Percentiles rank a stretch among this genome's conserved stretches.
Conservation (phyloP, 2,329 filamentous ascomycete species). For the Apiospora malaysiana region DNA sequence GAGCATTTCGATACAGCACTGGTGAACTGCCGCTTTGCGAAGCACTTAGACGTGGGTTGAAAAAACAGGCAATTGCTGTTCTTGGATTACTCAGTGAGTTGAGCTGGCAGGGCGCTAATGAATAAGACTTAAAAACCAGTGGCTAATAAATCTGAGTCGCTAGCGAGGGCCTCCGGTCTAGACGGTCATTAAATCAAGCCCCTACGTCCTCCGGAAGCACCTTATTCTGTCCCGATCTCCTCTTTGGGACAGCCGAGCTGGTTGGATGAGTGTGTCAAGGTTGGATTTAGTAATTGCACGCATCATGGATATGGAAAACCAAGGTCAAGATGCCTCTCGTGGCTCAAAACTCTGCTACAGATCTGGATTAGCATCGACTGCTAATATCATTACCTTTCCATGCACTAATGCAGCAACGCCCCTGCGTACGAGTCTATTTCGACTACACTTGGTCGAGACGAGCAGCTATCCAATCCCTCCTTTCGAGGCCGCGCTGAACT, state of each 20-base stretch:
- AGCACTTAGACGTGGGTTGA: too few species aligned
- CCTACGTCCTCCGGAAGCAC: neutral
- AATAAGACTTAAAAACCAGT: neutral
- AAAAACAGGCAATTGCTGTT: too few species aligned
- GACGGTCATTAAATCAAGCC: neutral
- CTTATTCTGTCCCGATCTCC: neutral
- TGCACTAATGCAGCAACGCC: neutral
- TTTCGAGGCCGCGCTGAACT: neutral
- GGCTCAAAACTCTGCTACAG: neutral
- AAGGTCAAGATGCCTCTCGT: neutral
- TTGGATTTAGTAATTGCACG: constrained; percentile 2
- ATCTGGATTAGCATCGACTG: neutral
- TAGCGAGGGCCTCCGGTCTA: neutral
- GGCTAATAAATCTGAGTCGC: neutral
- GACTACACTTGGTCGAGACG: neutral
- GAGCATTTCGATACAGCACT: too few species aligned
- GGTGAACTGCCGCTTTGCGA: too few species aligned
- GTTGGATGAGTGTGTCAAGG: neutral
- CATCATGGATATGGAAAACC: neutral
- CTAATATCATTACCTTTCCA: neutral
- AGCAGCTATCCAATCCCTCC: neutral
- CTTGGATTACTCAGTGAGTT: neutral
- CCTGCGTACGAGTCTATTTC: neutral
- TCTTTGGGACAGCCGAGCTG: neutral
- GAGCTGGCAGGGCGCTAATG: neutral